Base-by-base conservation (phyloP, 148 eudicot genomes). In the Dysphania ambrosioides region DNA sequence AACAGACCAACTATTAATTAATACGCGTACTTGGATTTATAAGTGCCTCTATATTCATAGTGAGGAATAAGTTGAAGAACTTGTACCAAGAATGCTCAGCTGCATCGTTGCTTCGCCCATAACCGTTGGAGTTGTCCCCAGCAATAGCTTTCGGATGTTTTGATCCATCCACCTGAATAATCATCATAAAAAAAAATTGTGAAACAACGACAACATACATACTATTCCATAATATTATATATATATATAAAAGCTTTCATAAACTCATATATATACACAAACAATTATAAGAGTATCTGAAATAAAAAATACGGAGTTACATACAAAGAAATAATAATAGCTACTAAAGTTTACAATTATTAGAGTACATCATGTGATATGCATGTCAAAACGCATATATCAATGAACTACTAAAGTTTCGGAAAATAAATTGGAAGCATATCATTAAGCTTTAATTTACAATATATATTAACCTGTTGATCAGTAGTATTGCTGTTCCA, bases 1-100 rank as follows among this genome's bases (percentile, higher is more conserved):
- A 47, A 4, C 53, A 16, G 16, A 47, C 53, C 21, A 47, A 47
- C 4, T 13, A 47, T 47, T 40, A 40, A 40, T 40, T 40, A 40
- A 8, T 40, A 40, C 42, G 10, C 42, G 10, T 11, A 40, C 13
- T 1, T 11, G 47, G 47, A 42, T n/a, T n/a, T n/a, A n/a, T n/a
- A n/a, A n/a, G n/a, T n/a, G n/a, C n/a, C n/a, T n/a, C n/a, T n/a
- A n/a, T n/a, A n/a, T n/a, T n/a, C n/a, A n/a, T n/a, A 36, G 34
- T 31, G n/a, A 62, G 34, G 16, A 32, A 29, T 44, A 65, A 18
- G 38, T 1, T 3, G n/a, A 21, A 12, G 53, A 7, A 35, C 58
- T 3, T 8, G n/a, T 80, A 80, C 83, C 83, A 80, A 71, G 76
- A 75, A 76, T 70, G 68, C 9, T 72, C 79, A 41, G 71, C 42